phyloP scores from a whole-genome alignment of 768 basidiomycete species.

The Tephrocybe sp. region DNA sequence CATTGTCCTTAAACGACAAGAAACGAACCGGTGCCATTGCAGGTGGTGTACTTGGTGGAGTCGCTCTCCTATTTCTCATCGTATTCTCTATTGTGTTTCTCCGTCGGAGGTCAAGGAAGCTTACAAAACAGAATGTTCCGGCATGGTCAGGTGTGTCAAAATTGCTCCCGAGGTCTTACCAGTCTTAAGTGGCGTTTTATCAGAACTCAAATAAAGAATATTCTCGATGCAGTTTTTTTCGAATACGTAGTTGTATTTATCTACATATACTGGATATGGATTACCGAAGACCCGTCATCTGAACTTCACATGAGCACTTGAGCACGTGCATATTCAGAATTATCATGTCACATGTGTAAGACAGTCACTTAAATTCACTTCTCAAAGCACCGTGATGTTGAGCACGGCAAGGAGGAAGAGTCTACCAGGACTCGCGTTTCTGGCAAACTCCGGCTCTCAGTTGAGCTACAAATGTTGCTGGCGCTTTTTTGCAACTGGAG shows the following conservation, averaged over 20 bases:
- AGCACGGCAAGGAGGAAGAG: neutral
- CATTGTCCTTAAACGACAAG: neutral
- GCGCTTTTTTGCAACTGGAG: slow-evolving; percentile 11
- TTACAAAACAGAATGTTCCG: neutral
- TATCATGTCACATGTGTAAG: no score
- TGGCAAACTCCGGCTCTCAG: neutral
- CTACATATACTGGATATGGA: no score
- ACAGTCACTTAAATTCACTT: no score
- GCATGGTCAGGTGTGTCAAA: slow-evolving; percentile 8
- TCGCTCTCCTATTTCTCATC: slow-evolving; percentile 3
- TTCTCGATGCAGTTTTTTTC: no score
- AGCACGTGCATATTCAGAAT: no score
- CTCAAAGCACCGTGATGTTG: no score
- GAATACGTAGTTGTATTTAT: no score
- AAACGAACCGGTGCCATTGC: slow-evolving; percentile 12
- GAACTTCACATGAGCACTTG: no score
- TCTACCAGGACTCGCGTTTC: neutral
- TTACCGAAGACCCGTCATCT: no score
- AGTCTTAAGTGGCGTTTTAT: neutral
- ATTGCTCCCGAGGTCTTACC: neutral
- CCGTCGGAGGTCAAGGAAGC: neutral
- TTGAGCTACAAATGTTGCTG: neutral
- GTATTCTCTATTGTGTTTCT: neutral
- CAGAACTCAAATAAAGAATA: slow-evolving; percentile 4
- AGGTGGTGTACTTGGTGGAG: slow-evolving; percentile 20